These are phyloP conservation scores for Aegilops speltoides DNA, from an alignment of 176 grass and related monocot species.

Conservation along the genomic window DNA sequence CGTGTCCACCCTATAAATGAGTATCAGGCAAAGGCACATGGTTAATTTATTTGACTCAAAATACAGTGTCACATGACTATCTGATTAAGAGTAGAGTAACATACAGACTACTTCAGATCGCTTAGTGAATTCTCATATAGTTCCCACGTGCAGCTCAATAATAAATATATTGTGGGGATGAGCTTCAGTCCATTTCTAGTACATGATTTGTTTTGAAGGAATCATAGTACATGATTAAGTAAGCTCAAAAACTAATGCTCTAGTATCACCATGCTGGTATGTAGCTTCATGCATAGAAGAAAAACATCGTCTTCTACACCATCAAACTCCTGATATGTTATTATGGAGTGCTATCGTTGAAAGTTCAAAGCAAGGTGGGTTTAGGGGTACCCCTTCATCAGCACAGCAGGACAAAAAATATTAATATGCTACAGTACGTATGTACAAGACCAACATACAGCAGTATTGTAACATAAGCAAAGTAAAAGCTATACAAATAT, in stretches of 20 bases:
- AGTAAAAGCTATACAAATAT: slow-evolving; percentile 6
- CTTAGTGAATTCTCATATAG: neutral
- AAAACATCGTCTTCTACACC: neutral
- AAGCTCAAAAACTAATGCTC: neutral
- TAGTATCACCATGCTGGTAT: neutral
- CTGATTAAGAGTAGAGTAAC: neutral
- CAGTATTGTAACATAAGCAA: neutral
- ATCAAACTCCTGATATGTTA: neutral
- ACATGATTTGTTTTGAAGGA: neutral
- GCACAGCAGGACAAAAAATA: neutral
- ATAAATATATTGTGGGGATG: neutral
- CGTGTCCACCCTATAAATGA: slow-evolving; percentile 64
- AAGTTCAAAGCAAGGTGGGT: neutral
- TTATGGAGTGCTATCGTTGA: neutral
- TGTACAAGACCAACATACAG: slow-evolving; percentile 13
- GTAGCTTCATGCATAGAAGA: neutral
- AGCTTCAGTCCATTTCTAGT: neutral
- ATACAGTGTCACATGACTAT: slow-evolving; percentile 9
- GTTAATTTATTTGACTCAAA: neutral
- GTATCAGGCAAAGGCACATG: slow-evolving; percentile 25
- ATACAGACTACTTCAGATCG: neutral
- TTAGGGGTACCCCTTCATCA: neutral
- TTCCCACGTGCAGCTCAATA: slow-evolving; percentile 10
- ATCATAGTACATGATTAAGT: neutral
- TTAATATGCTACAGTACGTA: neutral